Percentiles rank a stretch among this genome's conserved stretches.
Evolutionary conservation across 495 filamentous ascomycete genomes (phyloP).

Genomic region (Penicillium steckii): DNA sequence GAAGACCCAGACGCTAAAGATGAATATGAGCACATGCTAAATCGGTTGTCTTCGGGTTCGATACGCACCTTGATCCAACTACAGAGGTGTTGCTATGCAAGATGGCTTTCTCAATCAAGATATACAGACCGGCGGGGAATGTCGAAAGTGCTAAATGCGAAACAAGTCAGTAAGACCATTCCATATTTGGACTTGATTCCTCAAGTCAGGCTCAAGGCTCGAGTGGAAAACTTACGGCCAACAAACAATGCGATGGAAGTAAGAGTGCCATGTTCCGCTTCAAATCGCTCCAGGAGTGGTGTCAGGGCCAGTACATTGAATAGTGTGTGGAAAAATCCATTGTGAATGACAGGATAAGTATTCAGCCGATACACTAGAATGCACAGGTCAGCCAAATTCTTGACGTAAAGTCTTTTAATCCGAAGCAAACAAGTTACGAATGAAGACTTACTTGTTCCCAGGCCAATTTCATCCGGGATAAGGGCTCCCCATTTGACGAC

Average conservation of each 20-base stretch:
- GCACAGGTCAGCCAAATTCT: constrained; percentile 2
- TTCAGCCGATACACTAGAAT: constrained; percentile 89
- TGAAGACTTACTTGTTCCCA: constrained; percentile 69
- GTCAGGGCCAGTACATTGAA: constrained; percentile 77
- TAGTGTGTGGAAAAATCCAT: constrained; percentile 72
- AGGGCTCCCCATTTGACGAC: constrained; percentile 73
- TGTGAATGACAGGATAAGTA: constrained; percentile 87
- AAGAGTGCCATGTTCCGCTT: constrained; percentile 90
- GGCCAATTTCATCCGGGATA: constrained; percentile 68
- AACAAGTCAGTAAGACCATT: neutral
- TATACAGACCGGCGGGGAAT: constrained; percentile 70
- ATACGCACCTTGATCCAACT: constrained; percentile 74
- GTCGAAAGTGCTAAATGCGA: constrained; percentile 69
- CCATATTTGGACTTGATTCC: constrained; percentile 12
- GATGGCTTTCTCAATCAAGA: constrained; percentile 67
- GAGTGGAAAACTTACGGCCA: constrained; percentile 68
- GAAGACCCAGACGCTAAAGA: constrained; percentile 80
- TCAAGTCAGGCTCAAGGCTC: neutral
- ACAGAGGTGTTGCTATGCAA: constrained; percentile 64
- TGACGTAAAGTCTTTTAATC: neutral
- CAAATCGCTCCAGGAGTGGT: constrained; percentile 87
- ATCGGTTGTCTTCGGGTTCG: neutral
- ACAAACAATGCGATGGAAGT: constrained; percentile 78
- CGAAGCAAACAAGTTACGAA: neutral
- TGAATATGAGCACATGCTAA: neutral